Conservation (phyloP, 2,329 filamentous ascomycete species). For the Colletotrichum falcatum region DNA sequence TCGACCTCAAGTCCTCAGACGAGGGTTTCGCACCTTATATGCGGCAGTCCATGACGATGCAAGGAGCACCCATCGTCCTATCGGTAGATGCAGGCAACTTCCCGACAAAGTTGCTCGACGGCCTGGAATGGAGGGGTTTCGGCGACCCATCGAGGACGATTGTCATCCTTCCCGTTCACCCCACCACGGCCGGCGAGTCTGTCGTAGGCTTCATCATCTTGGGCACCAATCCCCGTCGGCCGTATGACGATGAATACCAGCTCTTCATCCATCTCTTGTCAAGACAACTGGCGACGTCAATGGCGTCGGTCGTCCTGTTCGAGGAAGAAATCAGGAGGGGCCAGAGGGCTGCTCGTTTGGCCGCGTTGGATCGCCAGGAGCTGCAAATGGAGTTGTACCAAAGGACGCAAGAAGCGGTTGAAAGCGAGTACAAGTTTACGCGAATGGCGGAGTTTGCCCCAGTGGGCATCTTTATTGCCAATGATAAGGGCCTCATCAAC, state of each 20-base stretch:
- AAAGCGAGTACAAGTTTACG: slow-evolving; percentile 83
- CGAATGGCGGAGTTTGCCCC: slow-evolving; percentile 88
- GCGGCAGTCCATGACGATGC: slow-evolving; percentile 77
- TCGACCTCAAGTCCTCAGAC: slow-evolving; percentile 77
- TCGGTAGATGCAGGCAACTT: slow-evolving; percentile 75
- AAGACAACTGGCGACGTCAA: slow-evolving; percentile 81
- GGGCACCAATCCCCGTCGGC: slow-evolving; percentile 81
- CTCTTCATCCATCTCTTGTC: slow-evolving; percentile 81
- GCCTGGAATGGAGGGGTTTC: slow-evolving; percentile 77
- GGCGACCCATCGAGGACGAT: slow-evolving; percentile 77
- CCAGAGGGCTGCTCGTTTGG: slow-evolving; percentile 78
- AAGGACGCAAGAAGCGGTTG: slow-evolving; percentile 70
- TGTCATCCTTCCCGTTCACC: slow-evolving; percentile 83
- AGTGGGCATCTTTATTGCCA: slow-evolving; percentile 88
- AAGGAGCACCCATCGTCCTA: slow-evolving; percentile 74
- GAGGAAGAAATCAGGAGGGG: slow-evolving; percentile 85
- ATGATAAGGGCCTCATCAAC: slow-evolving; percentile 75
- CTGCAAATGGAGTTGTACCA: slow-evolving; percentile 80
- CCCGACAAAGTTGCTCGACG: slow-evolving; percentile 72
- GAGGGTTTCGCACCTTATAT: slow-evolving; percentile 83
- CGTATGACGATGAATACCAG: slow-evolving; percentile 84
- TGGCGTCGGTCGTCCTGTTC: slow-evolving; percentile 85
- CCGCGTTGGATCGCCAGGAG: slow-evolving; percentile 81
- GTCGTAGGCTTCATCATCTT: slow-evolving; percentile 84
- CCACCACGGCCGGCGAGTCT: slow-evolving; percentile 76